Base-by-base conservation (phyloP, 352 stramenopile genomes). In the Phytophthora quininea region DNA sequence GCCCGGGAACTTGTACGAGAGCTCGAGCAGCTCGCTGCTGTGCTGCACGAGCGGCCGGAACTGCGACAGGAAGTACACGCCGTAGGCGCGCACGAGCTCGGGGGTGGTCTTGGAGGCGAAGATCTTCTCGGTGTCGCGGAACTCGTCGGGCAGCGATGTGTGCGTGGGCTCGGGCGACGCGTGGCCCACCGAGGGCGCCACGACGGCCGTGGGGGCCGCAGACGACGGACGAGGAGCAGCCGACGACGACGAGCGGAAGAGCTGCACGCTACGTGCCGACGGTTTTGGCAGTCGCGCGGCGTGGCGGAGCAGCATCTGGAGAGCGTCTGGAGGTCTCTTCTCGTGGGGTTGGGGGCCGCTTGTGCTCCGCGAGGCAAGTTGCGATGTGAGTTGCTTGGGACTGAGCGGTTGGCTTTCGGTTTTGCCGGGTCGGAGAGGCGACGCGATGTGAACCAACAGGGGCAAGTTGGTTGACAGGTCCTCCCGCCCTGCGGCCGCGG, bases 51-150 rank as follows among this genome's bases (percentile, higher is more conserved):
- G 69, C 37, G 79, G 85, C 35, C 78, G 76, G 43, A 98, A 77
- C 62, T 91, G 81, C 68, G 95, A 98, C 40, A 90, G 68, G 58
- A 82, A 69, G 74, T 98, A 98, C 3, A 98, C 88, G 24, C 56
- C 67, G 59, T 97, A 93, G 29, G 92, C 89, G 52, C 92, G 86
- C 14, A 98, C 12, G 30, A 99, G 81, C 69, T 98, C 90, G 1
- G 49, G 6, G 7, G 85, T 98, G 33, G 77, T 84, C 77, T 96
- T 97, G 70, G 80, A 76, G 57, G 80, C 78, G 69, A 95, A 96
- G 61, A 93, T 93, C 48, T 76, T 73, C 74, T 97, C 82, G 2
- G 87, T 92, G 55, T 97, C 74, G 31, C 80, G 77, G 64, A 97
- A 96, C 56, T 77, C 73, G n/a, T 53, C 61, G 24, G 65, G 40